These are phyloP conservation scores for Phytopythium ostracodes DNA, from an alignment of 352 stramenopile genomes.

Conservation along the genomic window DNA sequence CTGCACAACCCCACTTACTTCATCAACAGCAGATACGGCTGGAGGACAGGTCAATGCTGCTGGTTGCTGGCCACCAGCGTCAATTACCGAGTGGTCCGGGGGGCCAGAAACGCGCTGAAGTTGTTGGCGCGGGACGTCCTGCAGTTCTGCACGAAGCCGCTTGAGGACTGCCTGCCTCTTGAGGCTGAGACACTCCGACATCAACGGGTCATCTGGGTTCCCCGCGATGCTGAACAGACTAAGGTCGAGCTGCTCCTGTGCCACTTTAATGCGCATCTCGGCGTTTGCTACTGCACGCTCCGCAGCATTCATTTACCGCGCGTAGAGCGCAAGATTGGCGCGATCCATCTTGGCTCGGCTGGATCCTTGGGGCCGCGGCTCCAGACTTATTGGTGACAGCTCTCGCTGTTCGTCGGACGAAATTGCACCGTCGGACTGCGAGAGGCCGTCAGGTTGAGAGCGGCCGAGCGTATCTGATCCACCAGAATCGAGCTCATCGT, in stretches of 20 bases:
- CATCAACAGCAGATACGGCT: too few species aligned
- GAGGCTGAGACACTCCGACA: background rate
- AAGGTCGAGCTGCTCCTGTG: constrained; percentile 1
- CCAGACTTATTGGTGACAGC: too few species aligned
- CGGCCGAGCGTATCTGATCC: background rate
- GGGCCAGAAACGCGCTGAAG: too few species aligned
- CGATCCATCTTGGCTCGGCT: constrained; percentile 3
- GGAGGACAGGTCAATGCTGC: too few species aligned
- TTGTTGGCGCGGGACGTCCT: background rate
- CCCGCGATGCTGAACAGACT: constrained; percentile 2
- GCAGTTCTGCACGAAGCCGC: background rate
- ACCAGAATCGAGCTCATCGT: background rate
- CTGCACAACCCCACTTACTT: too few species aligned
- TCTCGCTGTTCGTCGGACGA: background rate
- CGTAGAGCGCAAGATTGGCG: background rate
- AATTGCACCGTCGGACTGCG: background rate
- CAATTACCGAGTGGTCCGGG: too few species aligned
- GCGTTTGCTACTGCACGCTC: constrained; percentile 1
- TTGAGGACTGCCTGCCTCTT: background rate
- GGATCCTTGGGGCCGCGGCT: background rate
- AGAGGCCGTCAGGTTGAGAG: background rate
- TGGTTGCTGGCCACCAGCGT: too few species aligned
- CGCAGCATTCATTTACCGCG: constrained; percentile 1
- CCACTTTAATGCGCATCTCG: background rate
- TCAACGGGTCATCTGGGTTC: background rate